Conservation (phyloP, 306 rosid species). For the Medicago truncatula region MtrunA17r5.0-ANR NC_053045.1:42381001-42381500, state of each 20-base stretch:
- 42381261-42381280: neutral
- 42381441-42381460: constrained; percentile 20
- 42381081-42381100: too few relatives aligned
- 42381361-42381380: constrained; percentile 2
- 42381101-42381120: too few relatives aligned
- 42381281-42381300: neutral
- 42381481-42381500: constrained; percentile 93
- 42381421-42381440: neutral
- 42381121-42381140: too few relatives aligned
- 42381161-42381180: neutral
- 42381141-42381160: too few relatives aligned
- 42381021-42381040: too few relatives aligned
- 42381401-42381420: constrained; percentile 20
- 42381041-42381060: too few relatives aligned
- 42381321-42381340: neutral
- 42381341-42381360: neutral
- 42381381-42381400: constrained; percentile 9
- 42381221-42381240: neutral
- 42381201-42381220: neutral
- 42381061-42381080: too few relatives aligned
- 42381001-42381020: too few relatives aligned
- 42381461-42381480: constrained; percentile 80
- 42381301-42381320: neutral
- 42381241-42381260: neutral
- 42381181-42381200: neutral